Evolutionary conservation across 441 rosid genomes (phyloP).

Genomic region (Lepidium campestre): DNA sequence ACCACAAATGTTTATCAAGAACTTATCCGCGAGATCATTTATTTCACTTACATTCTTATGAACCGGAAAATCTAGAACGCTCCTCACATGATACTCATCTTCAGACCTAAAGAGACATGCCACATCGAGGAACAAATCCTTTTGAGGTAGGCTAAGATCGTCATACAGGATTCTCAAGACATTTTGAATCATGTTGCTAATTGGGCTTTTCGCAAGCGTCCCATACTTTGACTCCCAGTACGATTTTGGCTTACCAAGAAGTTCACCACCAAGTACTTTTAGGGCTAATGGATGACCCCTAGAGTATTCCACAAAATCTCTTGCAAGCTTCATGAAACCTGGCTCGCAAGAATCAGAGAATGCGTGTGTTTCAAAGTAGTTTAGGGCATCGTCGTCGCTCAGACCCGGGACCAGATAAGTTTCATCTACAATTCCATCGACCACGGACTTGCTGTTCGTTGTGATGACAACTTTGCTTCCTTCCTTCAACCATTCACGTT

Average conservation of each 20-base stretch:
- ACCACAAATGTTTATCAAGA: not conserved
- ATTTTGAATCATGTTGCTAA: not conserved
- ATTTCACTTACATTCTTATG: not conserved
- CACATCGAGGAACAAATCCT: slow-evolving; percentile 11
- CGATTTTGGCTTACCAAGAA: not conserved
- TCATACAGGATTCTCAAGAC: not conserved
- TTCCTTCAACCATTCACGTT: slow-evolving; percentile 18
- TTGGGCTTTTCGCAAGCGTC: not conserved
- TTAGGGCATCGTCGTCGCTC: not conserved
- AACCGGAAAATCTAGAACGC: no score
- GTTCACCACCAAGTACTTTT: slow-evolving; percentile 11
- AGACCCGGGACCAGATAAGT: slow-evolving; percentile 4
- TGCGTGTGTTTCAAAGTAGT: not conserved
- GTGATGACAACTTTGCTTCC: slow-evolving; percentile 38
- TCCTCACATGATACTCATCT: not conserved
- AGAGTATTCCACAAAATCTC: slow-evolving; percentile 11
- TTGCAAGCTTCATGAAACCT: slow-evolving; percentile 3
- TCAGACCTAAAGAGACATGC: slow-evolving; percentile 12
- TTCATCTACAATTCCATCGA: not conserved
- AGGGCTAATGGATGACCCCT: slow-evolving; percentile 16
- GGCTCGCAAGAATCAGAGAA: not conserved
- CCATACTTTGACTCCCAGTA: slow-evolving; percentile 9
- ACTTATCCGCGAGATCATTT: not conserved
- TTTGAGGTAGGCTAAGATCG: not conserved
- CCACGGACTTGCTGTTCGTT: slow-evolving; percentile 23